Evolutionary conservation across 306 rosid genomes (phyloP), one percentile per base, ranked within the genome.

Genomic region (Quercus aquifolioides): DNA sequence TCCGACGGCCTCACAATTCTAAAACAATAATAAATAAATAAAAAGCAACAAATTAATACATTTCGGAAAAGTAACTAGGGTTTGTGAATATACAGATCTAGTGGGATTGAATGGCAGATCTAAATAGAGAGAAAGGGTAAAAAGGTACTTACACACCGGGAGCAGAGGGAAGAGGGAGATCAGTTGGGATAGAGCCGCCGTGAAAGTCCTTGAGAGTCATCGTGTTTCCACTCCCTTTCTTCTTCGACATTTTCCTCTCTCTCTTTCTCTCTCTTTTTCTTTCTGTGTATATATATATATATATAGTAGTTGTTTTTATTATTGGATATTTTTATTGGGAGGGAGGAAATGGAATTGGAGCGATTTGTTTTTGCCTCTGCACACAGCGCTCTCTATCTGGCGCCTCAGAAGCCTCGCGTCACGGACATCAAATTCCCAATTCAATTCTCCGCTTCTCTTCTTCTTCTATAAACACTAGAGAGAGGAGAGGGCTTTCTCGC

Each of bases 121-220:
- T 17, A 75, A 71, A 20, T 11, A 1, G 20, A 52, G 2, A 21
- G 25, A 14, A 25, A 31, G 76, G 79, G 49, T 23, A 68, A 79
- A 82, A 55, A 79, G 87, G 79, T 12, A 82, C 97, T 88, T 86
- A 96, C 99, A 91, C 90, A 82, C 98, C 98, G 5, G 98, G 97
- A 76, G 99, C 99, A 35, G 99, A 93, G 73, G 98, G 99, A 73
- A 96, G 97, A 85, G 96, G 91, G 76, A 96, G 97, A 91, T 96
- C 96, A 77, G 93, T 85, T 43, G 99, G 99, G 19, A 96, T 96
- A 51, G 97, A 93, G 31, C 98, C 98, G 70, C 99, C 99, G 79
- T 96, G 99, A 79, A 96, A 96, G 83, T 96, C 99, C 86, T 91
- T 96, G 57, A 96, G 96, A 59, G 97, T 96, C 99, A 96, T 96